phyloP scores from a whole-genome alignment of 2,329 filamentous ascomycete genomes.

The Neodidymelliopsis sp. region DNA sequence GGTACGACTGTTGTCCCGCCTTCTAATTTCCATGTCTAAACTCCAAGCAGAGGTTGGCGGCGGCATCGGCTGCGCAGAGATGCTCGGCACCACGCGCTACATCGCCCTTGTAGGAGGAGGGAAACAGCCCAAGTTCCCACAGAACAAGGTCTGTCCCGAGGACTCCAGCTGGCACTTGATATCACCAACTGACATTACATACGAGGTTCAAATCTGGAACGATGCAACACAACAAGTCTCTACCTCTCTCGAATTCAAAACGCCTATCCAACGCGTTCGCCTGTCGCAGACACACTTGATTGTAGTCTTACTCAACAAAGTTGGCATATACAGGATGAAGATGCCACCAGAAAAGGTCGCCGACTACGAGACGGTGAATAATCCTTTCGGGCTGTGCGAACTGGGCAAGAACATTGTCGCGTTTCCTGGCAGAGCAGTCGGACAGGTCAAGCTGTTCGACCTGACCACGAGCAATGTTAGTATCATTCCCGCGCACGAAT shows the following conservation, averaged over 20 bases:
- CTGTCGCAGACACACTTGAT: conserved; percentile 79
- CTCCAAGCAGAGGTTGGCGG: conserved; percentile 55
- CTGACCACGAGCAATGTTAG: conserved; percentile 81
- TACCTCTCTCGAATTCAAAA: conserved; percentile 79
- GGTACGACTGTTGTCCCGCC: conserved; percentile 29
- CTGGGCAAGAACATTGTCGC: conserved; percentile 76
- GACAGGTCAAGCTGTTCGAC: conserved; percentile 89
- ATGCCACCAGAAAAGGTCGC: conserved; percentile 74
- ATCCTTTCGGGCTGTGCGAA: conserved; percentile 80
- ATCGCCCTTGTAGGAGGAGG: conserved; percentile 90
- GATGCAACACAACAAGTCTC: conserved; percentile 78
- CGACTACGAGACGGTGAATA: conserved; percentile 85
- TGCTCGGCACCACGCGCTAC: conserved; percentile 88
- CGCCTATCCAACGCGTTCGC: conserved; percentile 80
- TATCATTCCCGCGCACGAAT: conserved; percentile 90
- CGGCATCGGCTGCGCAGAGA: conserved; percentile 81
- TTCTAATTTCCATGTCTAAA: conserved; percentile 5
- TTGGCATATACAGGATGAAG: conserved; percentile 81
- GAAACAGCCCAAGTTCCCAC: conserved; percentile 81
- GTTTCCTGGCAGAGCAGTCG: conserved; percentile 85
- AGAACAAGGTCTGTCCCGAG: conserved; percentile 72
- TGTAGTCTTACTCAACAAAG: conserved; percentile 80
- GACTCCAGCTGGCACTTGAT: conserved; percentile 37
- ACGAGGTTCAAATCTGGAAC: conserved; percentile 86
- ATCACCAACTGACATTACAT: conserved; percentile 36